Conservation (phyloP, 306 rosid species). For the Acacia melanoxylon region DNA sequence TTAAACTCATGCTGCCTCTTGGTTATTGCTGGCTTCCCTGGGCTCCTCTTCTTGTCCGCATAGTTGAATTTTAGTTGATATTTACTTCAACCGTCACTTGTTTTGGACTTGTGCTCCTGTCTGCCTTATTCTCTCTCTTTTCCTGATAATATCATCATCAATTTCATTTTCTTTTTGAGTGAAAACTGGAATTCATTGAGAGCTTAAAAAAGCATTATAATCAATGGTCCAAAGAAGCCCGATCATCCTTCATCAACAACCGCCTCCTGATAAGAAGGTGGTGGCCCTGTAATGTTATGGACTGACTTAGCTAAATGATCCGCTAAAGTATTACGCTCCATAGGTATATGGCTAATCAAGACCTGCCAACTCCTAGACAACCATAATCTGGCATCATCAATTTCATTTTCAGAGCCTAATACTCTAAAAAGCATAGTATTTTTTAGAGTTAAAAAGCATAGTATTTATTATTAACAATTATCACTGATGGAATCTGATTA, state of each 20-base stretch:
- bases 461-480: background rate
- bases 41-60: background rate
- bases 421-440: background rate
- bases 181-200: too few species aligned
- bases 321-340: too few species aligned
- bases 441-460: too few species aligned
- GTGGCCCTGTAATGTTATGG: too few species aligned
- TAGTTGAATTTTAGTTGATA: background rate
- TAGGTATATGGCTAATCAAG: too few species aligned
- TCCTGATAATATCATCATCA: background rate
- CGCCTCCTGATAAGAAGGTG: too few species aligned
- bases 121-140: background rate
- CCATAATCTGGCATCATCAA: too few species aligned
- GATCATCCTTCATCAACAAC: too few species aligned
- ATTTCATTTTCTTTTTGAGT: background rate
- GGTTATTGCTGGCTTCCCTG: background rate
- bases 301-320: too few species aligned
- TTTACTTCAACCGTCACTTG: constrained; percentile 21
- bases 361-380: too few species aligned
- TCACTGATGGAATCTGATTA: background rate
- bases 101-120: background rate
- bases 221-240: too few species aligned
- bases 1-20: constrained; percentile 3
- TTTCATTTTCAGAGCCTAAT: background rate
- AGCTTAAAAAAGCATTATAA: too few species aligned